Conservation (phyloP, 2,329 filamentous ascomycete genomes). For the Venturia effusa region DNA sequence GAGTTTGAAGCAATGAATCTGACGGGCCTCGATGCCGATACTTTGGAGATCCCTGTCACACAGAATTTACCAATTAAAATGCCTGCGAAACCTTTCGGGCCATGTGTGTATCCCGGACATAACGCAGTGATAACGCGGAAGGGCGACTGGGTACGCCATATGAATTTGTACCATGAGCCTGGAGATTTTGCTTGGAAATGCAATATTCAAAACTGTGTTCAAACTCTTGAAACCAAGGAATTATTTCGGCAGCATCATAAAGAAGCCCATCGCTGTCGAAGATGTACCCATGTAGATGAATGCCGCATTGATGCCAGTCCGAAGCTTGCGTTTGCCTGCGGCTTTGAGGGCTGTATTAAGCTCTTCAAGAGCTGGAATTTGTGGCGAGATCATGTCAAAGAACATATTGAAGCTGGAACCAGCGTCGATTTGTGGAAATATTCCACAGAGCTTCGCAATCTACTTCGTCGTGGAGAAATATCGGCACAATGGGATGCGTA, state of each 20-base stretch:
- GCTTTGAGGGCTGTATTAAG: background rate
- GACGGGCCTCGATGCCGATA: background rate
- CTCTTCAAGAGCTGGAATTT: background rate
- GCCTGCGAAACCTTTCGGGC: no score
- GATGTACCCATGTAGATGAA: background rate
- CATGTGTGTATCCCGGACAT: no score
- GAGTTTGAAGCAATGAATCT: no score
- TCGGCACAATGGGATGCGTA: background rate
- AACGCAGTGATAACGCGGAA: background rate
- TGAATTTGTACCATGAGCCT: background rate
- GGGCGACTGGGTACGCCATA: background rate
- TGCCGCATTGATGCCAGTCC: background rate
- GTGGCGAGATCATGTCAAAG: background rate
- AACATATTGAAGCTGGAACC: background rate
- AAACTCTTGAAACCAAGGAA: background rate
- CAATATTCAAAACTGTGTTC: background rate
- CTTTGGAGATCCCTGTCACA: background rate
- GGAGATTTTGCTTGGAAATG: background rate
- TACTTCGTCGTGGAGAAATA: background rate
- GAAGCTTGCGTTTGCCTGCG: background rate
- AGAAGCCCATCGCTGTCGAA: background rate
- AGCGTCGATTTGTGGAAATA: background rate
- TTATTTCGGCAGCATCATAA: background rate
- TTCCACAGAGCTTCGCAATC: background rate
- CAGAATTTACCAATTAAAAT: background rate